Evolutionary conservation across 2,329 filamentous ascomycete species (phyloP), one percentile per base, ranked within the genome.

Genomic region (Nothophaeocryptopus gaeumannii): DNA sequence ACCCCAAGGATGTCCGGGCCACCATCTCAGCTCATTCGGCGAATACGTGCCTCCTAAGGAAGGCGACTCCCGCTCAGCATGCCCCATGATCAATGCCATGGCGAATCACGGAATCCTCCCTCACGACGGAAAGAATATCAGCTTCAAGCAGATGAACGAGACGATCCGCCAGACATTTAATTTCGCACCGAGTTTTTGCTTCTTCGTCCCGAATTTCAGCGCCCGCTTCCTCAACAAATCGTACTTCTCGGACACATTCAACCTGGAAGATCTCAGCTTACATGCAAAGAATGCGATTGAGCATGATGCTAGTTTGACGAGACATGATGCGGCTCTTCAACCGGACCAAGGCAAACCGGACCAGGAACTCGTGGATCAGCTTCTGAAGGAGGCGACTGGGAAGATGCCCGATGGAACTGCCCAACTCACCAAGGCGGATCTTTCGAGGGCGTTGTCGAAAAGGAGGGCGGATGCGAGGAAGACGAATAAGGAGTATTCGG

Each of bases 331-430:
- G 4, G 69, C 70, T 8, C 53, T 69, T 5, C 64, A 65, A 9
- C 60, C 64, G 8, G 68, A 71, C 45, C 70, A 72, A 40, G 62
- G 64, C 3, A 68, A 67, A 48, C 69, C 70, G 3, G 70, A 72
- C 53, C 50, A 67, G 16, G 53, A 62, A 37, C 64, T 72, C 7
- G 69, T 72, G 3, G 47, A 68, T 3, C 59, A 67, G 10, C 47
- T 72, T 11, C 51, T 72, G 45, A 56, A 62, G 16, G 61, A 65
- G 38, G 70, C 70, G 2, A 70, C 67, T 2, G 69, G 67, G 1
- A 68, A 60, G 47, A 63, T 58, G 34, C 45, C 58, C 12, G 63
- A 70, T 38, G 70, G 70, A 2, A 54, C 55, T 7, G 53, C 59
- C 26, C 43, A 57, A 12, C 48, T 73, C 32, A 72, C 68, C 3